Evolutionary conservation across 352 stramenopile genomes (phyloP).

Genomic region (Phytophthora ramorum): DNA sequence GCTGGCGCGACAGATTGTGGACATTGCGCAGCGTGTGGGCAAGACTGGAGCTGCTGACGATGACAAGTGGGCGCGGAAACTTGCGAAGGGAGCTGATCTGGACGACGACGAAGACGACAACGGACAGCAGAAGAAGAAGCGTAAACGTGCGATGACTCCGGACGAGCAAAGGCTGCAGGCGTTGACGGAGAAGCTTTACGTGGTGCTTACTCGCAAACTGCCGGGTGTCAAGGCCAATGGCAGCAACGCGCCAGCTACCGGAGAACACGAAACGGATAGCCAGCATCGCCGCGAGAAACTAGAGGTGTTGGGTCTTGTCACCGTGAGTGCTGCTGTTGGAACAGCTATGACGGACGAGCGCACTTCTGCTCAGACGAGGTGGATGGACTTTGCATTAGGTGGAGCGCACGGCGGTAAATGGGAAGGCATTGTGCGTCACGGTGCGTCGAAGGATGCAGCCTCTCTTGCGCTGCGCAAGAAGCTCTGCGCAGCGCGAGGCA

Average conservation of each 20-base stretch:
- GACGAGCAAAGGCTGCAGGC: slow-evolving; percentile 78
- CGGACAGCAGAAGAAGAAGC: slow-evolving; percentile 47
- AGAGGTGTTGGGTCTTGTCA: slow-evolving; percentile 62
- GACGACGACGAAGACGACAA: slow-evolving; percentile 52
- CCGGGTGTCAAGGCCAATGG: slow-evolving; percentile 13
- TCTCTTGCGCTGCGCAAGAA: slow-evolving; percentile 66
- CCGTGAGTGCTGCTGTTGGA: slow-evolving; percentile 63
- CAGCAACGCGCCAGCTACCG: not conserved
- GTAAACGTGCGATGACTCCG: slow-evolving; percentile 46
- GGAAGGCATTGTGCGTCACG: slow-evolving; percentile 71
- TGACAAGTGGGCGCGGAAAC: slow-evolving; percentile 66
- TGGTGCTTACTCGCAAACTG: slow-evolving; percentile 55
- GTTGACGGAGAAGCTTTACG: slow-evolving; percentile 73
- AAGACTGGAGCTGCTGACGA: slow-evolving; percentile 33
- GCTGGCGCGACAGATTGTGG: slow-evolving; percentile 63
- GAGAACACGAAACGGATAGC: slow-evolving; percentile 26
- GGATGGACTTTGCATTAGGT: slow-evolving; percentile 75
- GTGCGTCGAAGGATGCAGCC: slow-evolving; percentile 74
- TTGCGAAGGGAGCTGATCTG: slow-evolving; percentile 63
- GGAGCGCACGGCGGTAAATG: slow-evolving; percentile 62
- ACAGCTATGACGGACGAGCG: slow-evolving; percentile 61
- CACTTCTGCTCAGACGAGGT: slow-evolving; percentile 81
- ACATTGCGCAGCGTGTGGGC: slow-evolving; percentile 51
- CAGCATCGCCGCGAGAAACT: slow-evolving; percentile 73
- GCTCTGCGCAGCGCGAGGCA: slow-evolving; percentile 33